Evolutionary conservation across 352 stramenopile genomes (phyloP).

Genomic region (Pythium chondricola): DNA sequence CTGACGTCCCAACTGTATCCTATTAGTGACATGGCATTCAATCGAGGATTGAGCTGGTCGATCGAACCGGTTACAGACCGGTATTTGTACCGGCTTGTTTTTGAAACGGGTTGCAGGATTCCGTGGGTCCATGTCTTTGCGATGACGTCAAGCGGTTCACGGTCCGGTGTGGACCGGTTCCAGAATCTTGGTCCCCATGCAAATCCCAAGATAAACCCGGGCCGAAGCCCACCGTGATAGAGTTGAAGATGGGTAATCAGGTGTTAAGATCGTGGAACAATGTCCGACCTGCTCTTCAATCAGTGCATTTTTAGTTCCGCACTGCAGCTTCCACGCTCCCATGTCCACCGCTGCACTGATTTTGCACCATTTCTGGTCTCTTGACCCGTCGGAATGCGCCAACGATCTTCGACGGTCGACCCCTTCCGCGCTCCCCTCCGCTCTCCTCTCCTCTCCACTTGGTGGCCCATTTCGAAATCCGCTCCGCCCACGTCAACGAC

Average conservation of each 20-base stretch:
- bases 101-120: too few relatives aligned
- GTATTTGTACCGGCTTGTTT: background rate
- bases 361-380: background rate
- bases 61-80: background rate
- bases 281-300: background rate
- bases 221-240: too few relatives aligned
- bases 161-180: background rate
- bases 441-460: background rate
- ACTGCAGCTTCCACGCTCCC: background rate
- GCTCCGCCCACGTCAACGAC: background rate
- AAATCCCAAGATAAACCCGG: too few relatives aligned
- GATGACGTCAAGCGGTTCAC: background rate
- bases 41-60: too few relatives aligned
- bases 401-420: slow-evolving; percentile 1
- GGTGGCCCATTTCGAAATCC: slow-evolving; percentile 19
- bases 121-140: too few relatives aligned
- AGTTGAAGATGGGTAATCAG: background rate
- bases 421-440: slow-evolving; percentile 1
- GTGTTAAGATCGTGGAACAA: background rate
- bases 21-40: too few relatives aligned
- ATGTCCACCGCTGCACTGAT: slow-evolving; percentile 8
- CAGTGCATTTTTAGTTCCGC: background rate
- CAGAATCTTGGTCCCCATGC: too few relatives aligned
- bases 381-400: slow-evolving; percentile 1
- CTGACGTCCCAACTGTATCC: too few relatives aligned